Evolutionary conservation across 73 alveolate genomes (phyloP).

Genomic region (Tetrahymena borealis): DNA sequence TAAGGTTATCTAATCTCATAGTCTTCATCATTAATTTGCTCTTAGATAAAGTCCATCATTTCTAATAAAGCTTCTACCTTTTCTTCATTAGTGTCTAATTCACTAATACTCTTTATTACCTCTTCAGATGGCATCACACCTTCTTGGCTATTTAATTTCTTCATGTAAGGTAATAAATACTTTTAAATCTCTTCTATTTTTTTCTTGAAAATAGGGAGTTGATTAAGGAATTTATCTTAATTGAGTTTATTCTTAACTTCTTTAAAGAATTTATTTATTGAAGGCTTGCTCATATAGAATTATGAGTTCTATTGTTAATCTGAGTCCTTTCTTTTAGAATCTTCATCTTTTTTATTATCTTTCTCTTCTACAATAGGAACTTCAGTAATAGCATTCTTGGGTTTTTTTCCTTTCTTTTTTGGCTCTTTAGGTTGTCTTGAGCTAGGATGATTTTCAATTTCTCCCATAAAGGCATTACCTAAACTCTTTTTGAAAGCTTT

Average conservation of each 20-base stretch:
- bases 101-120: not conserved
- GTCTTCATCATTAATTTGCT: slow-evolving; percentile 1
- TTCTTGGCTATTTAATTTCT: not conserved
- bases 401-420: not conserved
- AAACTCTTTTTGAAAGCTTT: slow-evolving; percentile 51
- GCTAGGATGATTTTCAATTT: not conserved
- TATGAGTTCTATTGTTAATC: not conserved
- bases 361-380: not conserved
- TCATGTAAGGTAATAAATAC: not conserved
- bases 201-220: not conserved
- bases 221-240: not conserved
- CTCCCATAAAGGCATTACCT: slow-evolving; percentile 25
- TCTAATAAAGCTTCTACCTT: not conserved
- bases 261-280: not conserved
- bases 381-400: not conserved
- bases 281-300: not conserved
- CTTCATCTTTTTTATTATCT: not conserved
- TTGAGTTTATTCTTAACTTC: not conserved
- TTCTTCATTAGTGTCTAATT: not conserved
- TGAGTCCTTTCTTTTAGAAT: not conserved
- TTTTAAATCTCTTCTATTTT: not conserved
- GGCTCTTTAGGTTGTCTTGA: not conserved
- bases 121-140: not conserved
- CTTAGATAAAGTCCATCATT: not conserved
- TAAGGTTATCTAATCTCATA: not conserved